A percentile compares a stretch with the other conserved stretches of the same genome.
Conservation (phyloP, 306 rosid genomes). For the Fragaria iinumae region DNA sequence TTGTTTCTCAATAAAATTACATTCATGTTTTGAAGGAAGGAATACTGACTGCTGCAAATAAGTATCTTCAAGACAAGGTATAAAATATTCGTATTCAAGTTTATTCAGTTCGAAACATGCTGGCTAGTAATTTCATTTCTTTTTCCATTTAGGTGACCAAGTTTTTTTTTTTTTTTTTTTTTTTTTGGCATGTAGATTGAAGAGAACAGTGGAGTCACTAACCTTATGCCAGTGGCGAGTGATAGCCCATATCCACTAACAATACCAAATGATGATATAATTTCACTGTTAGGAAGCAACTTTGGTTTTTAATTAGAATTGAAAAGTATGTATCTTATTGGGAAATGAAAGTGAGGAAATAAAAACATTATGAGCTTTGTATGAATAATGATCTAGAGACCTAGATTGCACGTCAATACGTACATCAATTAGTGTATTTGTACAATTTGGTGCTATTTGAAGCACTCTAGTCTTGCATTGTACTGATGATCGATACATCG, state of each 20-base stretch:
- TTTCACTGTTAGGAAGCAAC: constrained; percentile 2
- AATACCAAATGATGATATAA: constrained; percentile 12
- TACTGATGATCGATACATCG: background rate
- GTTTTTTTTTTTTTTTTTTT: too few species aligned
- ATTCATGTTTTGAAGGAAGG: constrained; percentile 29
- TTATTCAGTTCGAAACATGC: background rate
- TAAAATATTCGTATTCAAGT: background rate
- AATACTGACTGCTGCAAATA: constrained; percentile 34
- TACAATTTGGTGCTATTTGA: background rate
- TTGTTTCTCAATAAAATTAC: background rate
- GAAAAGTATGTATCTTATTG: constrained; percentile 4
- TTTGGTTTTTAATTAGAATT: background rate
- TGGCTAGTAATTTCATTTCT: background rate
- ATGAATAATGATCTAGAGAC: constrained; percentile 1
- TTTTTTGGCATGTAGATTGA: constrained; percentile 14
- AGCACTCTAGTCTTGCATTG: background rate
- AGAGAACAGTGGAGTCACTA: constrained; percentile 9
- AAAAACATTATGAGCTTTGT: background rate
- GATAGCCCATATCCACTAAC: constrained; percentile 17
- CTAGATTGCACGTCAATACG: background rate
- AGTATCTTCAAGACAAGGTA: constrained; percentile 39
- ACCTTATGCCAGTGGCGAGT: background rate
- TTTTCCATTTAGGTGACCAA: background rate
- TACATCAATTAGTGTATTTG: background rate
- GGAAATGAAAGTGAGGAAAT: background rate